phyloP scores from a whole-genome alignment of 2,329 filamentous ascomycete species.

The Colletotrichum liaoningense region DNA sequence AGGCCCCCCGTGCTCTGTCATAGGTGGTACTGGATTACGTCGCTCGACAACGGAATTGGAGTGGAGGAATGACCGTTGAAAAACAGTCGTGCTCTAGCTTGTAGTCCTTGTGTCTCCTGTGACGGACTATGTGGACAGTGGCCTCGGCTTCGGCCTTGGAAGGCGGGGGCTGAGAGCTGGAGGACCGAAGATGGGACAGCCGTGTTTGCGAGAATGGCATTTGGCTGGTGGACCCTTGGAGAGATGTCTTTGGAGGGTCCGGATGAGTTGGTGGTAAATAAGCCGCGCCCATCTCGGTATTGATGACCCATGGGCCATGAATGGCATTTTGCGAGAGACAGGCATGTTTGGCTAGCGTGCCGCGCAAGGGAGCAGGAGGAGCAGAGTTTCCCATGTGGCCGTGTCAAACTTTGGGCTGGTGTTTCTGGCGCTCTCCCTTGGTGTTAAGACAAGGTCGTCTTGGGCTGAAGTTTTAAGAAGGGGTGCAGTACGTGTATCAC shows the following conservation, averaged over 20 bases:
- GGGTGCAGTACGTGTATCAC: neutral
- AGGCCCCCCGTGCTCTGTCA: neutral
- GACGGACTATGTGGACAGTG: neutral
- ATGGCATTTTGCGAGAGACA: slow-evolving; percentile 4
- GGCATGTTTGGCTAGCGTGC: neutral
- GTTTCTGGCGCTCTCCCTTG: slow-evolving; percentile 28
- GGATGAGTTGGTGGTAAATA: neutral
- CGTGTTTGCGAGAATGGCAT: slow-evolving; percentile 26
- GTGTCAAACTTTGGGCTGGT: slow-evolving; percentile 16
- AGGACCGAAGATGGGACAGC: slow-evolving; percentile 25
- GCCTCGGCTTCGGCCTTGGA: slow-evolving; percentile 11
- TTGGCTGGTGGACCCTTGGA: slow-evolving; percentile 18
- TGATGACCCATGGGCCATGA: neutral
- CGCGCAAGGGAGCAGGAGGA: neutral
- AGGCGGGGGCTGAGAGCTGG: neutral
- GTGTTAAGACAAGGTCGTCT: neutral
- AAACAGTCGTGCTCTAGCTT: neutral
- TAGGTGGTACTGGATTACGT: neutral
- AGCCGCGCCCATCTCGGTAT: neutral
- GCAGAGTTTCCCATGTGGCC: slow-evolving; percentile 28
- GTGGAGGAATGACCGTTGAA: neutral
- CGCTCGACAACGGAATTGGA: neutral
- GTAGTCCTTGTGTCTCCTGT: neutral
- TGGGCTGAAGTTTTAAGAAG: slow-evolving; percentile 1
- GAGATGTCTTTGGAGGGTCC: neutral